Evolutionary conservation across 2,329 filamentous ascomycete species (phyloP).

Genomic region (Cladosporium sp.): DNA sequence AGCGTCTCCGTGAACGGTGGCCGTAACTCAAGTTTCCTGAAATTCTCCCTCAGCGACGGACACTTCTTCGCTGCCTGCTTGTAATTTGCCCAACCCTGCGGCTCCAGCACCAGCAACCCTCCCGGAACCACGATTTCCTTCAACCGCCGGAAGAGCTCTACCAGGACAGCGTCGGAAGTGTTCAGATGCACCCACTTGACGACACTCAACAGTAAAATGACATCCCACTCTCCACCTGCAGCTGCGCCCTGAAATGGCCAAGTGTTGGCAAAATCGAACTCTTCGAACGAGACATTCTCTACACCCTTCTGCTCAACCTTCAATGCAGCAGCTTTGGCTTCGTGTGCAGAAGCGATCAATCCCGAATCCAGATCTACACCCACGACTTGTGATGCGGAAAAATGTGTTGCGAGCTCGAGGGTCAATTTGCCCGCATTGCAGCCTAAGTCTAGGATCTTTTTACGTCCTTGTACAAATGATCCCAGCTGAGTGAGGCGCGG

Average conservation of each 20-base stretch:
- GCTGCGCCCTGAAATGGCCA: slow-evolving; percentile 6
- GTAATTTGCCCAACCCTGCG: slow-evolving; percentile 9
- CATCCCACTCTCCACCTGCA: background rate
- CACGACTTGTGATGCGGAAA: background rate
- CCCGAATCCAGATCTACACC: slow-evolving; percentile 5
- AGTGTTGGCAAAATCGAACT: slow-evolving; percentile 12
- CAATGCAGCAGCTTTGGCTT: slow-evolving; percentile 1
- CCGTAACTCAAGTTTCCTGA: slow-evolving; percentile 1
- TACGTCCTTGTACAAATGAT: background rate
- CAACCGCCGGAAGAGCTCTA: background rate
- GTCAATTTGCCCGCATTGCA: slow-evolving; percentile 9
- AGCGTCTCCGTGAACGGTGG: slow-evolving; percentile 3
- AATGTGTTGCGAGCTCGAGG: slow-evolving; percentile 6
- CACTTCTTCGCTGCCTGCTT: slow-evolving; percentile 8
- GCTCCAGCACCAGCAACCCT: slow-evolving; percentile 3
- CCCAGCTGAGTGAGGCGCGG: slow-evolving; percentile 6
- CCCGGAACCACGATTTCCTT: slow-evolving; percentile 4
- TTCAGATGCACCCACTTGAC: slow-evolving; percentile 10
- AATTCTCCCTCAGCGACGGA: slow-evolving; percentile 2
- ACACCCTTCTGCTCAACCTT: background rate
- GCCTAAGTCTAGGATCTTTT: background rate
- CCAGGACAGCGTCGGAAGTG: slow-evolving; percentile 3
- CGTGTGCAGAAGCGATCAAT: background rate
- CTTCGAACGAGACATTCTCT: background rate
- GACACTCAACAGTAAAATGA: slow-evolving; percentile 3